Conservation (phyloP, 495 filamentous ascomycete species). For the Friedmanniomyces simplex region DNA sequence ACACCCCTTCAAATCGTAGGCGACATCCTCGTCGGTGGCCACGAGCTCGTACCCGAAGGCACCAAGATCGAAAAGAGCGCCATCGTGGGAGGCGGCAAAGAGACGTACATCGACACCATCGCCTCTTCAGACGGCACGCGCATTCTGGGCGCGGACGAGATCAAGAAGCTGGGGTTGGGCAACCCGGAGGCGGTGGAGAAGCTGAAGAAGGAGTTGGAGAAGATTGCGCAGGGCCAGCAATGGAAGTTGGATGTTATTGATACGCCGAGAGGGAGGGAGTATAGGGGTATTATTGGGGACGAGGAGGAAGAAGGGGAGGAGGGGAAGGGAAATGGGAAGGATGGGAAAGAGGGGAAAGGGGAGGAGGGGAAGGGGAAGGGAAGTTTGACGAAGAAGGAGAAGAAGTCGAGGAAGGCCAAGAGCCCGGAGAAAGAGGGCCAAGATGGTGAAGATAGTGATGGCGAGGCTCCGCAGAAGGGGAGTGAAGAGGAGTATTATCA, state of each 20-base stretch:
- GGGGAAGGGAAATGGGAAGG: slow-evolving; percentile 28
- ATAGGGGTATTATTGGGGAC: slow-evolving; percentile 45
- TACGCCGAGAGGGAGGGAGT: slow-evolving; percentile 39
- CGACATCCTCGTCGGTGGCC: slow-evolving; percentile 50
- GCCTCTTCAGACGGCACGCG: slow-evolving; percentile 35
- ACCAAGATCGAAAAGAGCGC: slow-evolving; percentile 46
- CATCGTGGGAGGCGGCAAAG: slow-evolving; percentile 45
- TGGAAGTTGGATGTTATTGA: slow-evolving; percentile 53
- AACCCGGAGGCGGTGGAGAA: slow-evolving; percentile 54
- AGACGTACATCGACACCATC: slow-evolving; percentile 35
- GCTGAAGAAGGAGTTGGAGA: slow-evolving; percentile 47
- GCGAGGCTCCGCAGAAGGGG: slow-evolving; percentile 24
- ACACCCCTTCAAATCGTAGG: slow-evolving; percentile 38
- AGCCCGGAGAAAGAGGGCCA: background rate
- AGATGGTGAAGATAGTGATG: slow-evolving; percentile 19
- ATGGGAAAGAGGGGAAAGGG: no score
- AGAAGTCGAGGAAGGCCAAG: slow-evolving; percentile 2
- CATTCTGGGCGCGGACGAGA: slow-evolving; percentile 45
- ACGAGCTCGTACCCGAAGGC: slow-evolving; percentile 45
- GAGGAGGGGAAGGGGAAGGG: no score
- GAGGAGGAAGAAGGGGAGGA: slow-evolving; percentile 41
- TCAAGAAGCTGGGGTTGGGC: slow-evolving; percentile 58
- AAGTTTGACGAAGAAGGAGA: slow-evolving; percentile 7
- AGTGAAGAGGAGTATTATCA: slow-evolving; percentile 46
- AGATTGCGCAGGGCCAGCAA: slow-evolving; percentile 40